Evolutionary conservation across 176 grass and related monocot species (phyloP).

Genomic region (Elaeis guineensis): DNA sequence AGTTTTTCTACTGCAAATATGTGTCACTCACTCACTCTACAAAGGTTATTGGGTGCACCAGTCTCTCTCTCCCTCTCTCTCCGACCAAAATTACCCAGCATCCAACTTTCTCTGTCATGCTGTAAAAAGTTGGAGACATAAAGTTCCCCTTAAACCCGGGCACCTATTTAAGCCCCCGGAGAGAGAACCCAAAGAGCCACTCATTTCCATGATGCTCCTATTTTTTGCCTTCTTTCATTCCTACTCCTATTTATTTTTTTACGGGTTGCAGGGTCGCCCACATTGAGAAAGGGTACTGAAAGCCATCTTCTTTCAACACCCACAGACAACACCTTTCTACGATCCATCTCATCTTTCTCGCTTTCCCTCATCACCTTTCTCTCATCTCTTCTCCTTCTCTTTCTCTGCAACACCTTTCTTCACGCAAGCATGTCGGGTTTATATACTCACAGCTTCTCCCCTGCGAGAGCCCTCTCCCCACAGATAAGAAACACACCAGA

Average conservation of each 20-base stretch:
- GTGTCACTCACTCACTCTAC: no score
- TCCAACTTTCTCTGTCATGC: slow-evolving; percentile 1
- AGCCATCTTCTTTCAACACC: slow-evolving; percentile 4
- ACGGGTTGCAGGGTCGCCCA: slow-evolving; percentile 11
- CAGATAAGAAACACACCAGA: slow-evolving; percentile 75
- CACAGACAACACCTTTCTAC: slow-evolving; percentile 8
- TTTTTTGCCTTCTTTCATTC: slow-evolving; percentile 12
- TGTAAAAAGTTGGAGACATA: slow-evolving; percentile 13
- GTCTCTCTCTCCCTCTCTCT: slow-evolving; percentile 9
- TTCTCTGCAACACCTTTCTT: slow-evolving; percentile 12
- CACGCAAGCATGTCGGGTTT: slow-evolving; percentile 67
- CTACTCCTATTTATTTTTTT: slow-evolving; percentile 16
- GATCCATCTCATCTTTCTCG: neutral
- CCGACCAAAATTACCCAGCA: no score
- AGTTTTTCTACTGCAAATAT: no score
- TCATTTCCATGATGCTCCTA: neutral
- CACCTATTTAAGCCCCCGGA: slow-evolving; percentile 24
- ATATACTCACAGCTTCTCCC: slow-evolving; percentile 71
- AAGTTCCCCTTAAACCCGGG: slow-evolving; percentile 11
- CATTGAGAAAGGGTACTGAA: slow-evolving; percentile 25
- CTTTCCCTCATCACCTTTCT: slow-evolving; percentile 3
- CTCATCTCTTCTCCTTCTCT: slow-evolving; percentile 9
- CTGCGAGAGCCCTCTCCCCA: slow-evolving; percentile 67
- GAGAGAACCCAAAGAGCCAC: slow-evolving; percentile 3
- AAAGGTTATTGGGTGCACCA: neutral